Conservation (phyloP, 192 early-diverging fungal species). For the Radiomyces spectabilis region DNA sequence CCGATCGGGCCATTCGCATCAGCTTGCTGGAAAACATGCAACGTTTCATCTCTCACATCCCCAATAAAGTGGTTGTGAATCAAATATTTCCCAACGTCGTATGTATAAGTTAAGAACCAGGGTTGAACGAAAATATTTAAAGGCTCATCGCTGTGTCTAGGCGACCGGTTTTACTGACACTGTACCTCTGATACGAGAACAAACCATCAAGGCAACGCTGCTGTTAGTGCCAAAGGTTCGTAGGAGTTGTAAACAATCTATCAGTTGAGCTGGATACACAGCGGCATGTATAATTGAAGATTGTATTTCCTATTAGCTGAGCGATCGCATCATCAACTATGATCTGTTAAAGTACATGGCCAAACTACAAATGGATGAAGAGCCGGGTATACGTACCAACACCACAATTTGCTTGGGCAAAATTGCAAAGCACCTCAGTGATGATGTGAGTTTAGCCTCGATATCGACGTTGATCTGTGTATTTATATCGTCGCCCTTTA, state of each 20-base stretch:
- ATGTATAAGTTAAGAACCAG: slow-evolving; percentile 12
- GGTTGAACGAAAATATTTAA: not conserved
- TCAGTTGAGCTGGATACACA: not conserved
- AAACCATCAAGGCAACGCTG: slow-evolving; percentile 80
- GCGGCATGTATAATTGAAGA: not conserved
- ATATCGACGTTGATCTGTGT: not conserved
- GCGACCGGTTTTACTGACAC: slow-evolving; percentile 84
- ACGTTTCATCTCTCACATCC: slow-evolving; percentile 62
- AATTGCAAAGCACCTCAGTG: slow-evolving; percentile 70
- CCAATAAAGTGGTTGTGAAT: slow-evolving; percentile 61
- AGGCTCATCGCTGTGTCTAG: slow-evolving; percentile 19
- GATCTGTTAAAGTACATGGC: slow-evolving; percentile 82
- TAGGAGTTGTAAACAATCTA: slow-evolving; percentile 10
- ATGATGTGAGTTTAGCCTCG: slow-evolving; percentile 47
- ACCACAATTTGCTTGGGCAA: slow-evolving; percentile 95
- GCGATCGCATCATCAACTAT: slow-evolving; percentile 69
- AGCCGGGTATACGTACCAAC: slow-evolving; percentile 95
- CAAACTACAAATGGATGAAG: slow-evolving; percentile 83
- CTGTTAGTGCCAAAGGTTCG: slow-evolving; percentile 68
- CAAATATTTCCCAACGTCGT: slow-evolving; percentile 86
- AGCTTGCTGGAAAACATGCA: slow-evolving; percentile 77
- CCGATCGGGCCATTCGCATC: slow-evolving; percentile 82
- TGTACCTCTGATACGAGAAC: slow-evolving; percentile 85
- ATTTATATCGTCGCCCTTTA: slow-evolving; percentile 4
- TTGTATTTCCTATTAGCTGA: slow-evolving; percentile 40